A percentile compares a stretch with the other conserved stretches of the same genome.
phyloP scores from a whole-genome alignment of 2,329 filamentous ascomycete species.

The Knufia fluminis region DNA sequence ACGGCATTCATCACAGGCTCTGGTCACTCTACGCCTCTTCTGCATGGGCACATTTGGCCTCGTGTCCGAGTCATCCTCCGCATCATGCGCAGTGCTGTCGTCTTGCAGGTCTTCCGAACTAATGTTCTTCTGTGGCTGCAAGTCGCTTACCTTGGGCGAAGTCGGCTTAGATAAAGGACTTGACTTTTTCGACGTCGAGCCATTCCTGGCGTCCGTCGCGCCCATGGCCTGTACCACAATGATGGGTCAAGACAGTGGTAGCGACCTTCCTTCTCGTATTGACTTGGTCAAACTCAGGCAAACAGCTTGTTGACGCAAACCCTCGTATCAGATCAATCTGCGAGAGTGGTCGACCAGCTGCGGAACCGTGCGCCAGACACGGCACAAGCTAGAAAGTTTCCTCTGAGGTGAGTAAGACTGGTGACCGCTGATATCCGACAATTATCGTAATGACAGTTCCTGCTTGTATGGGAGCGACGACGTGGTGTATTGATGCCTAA shows the following conservation, averaged over 20 bases:
- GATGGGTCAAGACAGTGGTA: background rate
- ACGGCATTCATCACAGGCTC: conserved; percentile 73
- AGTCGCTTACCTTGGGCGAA: background rate
- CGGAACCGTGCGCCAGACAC: no score
- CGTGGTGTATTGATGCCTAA: background rate
- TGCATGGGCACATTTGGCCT: conserved; percentile 49
- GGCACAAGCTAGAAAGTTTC: background rate
- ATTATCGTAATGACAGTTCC: background rate
- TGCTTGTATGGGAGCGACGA: background rate
- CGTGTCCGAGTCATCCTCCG: conserved; percentile 9
- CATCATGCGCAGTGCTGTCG: background rate
- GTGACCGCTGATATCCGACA: background rate
- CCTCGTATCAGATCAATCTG: no score
- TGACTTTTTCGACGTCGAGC: background rate
- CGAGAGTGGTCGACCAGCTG: no score
- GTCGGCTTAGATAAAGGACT: background rate
- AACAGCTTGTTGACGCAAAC: no score
- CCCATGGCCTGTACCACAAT: background rate
- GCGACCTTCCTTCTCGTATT: no score
- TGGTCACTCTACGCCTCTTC: conserved; percentile 67
- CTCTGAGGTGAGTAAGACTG: background rate
- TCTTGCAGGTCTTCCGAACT: background rate
- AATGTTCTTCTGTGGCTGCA: background rate
- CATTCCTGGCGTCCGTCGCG: background rate
- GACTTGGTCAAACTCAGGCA: no score